Evolutionary conservation across 2,329 filamentous ascomycete genomes (phyloP).

Genomic region (Alternaria solani): DNA sequence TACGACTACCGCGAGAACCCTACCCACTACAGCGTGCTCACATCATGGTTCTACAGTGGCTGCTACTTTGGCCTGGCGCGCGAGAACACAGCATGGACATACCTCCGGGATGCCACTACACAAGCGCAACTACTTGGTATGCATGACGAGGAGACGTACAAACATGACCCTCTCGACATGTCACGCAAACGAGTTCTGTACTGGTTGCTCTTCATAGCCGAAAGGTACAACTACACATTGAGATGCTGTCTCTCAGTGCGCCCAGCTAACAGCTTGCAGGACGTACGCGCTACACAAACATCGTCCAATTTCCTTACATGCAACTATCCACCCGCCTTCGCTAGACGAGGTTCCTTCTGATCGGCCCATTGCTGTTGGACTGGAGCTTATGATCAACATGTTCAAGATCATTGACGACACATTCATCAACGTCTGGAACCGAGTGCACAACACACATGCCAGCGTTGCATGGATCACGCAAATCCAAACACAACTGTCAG

Average conservation of each 20-base stretch:
- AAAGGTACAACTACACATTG: constrained; percentile 55
- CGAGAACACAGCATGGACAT: constrained; percentile 69
- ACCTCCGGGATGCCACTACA: constrained; percentile 68
- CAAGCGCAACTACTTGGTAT: constrained; percentile 66
- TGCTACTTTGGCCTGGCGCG: constrained; percentile 69
- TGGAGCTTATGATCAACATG: constrained; percentile 67
- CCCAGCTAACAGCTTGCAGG: constrained; percentile 49
- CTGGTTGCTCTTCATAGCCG: constrained; percentile 70
- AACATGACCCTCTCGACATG: constrained; percentile 59
- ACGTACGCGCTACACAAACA: constrained; percentile 70
- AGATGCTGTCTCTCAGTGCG: neutral
- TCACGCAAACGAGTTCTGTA: constrained; percentile 66
- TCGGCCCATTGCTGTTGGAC: constrained; percentile 64
- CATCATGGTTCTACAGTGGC: constrained; percentile 68
- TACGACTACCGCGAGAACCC: constrained; percentile 67
- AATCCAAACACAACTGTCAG: constrained; percentile 60
- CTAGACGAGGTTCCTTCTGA: constrained; percentile 62
- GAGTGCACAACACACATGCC: constrained; percentile 56
- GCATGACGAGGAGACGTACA: constrained; percentile 66
- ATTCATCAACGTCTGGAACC: constrained; percentile 71
- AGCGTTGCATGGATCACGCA: constrained; percentile 57
- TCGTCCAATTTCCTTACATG: constrained; percentile 68
- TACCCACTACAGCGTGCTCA: constrained; percentile 65
- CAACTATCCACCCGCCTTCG: constrained; percentile 64
- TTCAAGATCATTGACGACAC: constrained; percentile 70